Conservation (phyloP, 345 rosid genomes). For the Syzygium aqueum region DNA sequence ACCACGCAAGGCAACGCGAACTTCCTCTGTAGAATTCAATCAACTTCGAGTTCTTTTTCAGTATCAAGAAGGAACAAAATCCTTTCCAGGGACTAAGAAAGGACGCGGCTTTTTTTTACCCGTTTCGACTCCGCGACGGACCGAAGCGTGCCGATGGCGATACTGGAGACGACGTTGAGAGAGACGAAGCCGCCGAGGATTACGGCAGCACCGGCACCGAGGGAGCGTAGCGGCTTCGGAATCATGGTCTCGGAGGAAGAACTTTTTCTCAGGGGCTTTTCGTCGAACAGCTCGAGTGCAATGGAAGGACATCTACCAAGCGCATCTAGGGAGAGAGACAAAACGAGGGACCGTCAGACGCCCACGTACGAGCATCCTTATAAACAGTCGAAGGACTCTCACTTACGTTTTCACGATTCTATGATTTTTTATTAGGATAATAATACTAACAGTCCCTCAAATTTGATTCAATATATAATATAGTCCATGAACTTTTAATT, state of each 20-base stretch:
- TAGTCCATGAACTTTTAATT: no score
- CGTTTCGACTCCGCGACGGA: slow-evolving; percentile 6
- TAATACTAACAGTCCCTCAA: no score
- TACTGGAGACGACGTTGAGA: slow-evolving; percentile 5
- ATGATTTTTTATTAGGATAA: no score
- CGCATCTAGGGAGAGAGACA: no score
- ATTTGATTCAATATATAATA: no score
- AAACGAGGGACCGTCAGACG: no score
- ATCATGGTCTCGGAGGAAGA: not conserved
- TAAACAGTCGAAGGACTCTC: no score
- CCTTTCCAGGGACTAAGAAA: not conserved
- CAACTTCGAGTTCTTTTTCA: not conserved
- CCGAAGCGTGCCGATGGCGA: slow-evolving; percentile 1
- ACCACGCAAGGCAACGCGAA: slow-evolving; percentile 35
- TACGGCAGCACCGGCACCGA: slow-evolving; percentile 7
- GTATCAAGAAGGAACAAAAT: not conserved
- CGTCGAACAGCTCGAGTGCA: not conserved
- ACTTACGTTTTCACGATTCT: no score
- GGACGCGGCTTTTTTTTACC: not conserved
- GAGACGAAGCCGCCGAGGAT: slow-evolving; percentile 6
- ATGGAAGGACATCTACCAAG: not conserved
- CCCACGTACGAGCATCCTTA: no score
- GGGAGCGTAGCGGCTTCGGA: slow-evolving; percentile 1
- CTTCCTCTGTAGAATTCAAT: slow-evolving; percentile 25
- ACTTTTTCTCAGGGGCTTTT: not conserved